phyloP scores from a whole-genome alignment of 352 stramenopile genomes.

The Phytophthora palmivora region DNA sequence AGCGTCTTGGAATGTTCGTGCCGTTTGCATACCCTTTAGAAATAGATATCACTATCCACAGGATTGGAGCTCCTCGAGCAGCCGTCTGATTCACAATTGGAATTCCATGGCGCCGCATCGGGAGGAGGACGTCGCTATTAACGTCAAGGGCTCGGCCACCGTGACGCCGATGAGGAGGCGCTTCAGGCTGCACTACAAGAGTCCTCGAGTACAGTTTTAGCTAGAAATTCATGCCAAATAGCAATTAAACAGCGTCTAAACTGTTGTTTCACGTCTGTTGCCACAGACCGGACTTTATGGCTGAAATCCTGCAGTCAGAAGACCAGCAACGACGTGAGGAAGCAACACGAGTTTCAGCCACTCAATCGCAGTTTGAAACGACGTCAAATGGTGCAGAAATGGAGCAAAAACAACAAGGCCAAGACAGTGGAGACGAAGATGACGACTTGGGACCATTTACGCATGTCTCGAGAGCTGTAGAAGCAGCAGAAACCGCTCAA shows the following conservation, averaged over 20 bases:
- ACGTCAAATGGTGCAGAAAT: constrained; percentile 12
- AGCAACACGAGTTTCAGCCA: not conserved
- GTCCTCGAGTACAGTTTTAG: constrained; percentile 55
- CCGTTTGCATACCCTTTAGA: not conserved
- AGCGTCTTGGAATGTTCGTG: constrained; percentile 31
- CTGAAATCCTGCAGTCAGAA: constrained; percentile 76
- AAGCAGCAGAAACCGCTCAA: not conserved
- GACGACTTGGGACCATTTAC: constrained; percentile 8
- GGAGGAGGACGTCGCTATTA: constrained; percentile 10
- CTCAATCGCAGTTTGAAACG: constrained; percentile 1
- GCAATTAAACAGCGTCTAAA: constrained; percentile 14
- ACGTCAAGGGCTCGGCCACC: constrained; percentile 39
- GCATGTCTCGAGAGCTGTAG: not conserved
- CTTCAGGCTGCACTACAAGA: constrained; percentile 70
- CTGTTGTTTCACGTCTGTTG: not conserved
- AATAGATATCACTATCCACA: constrained; percentile 5
- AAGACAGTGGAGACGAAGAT: constrained; percentile 30
- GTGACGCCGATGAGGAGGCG: constrained; percentile 75
- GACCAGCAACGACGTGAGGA: constrained; percentile 24
- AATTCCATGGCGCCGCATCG: constrained; percentile 31
- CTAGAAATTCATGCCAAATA: constrained; percentile 7
- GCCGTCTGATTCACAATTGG: constrained; percentile 15
- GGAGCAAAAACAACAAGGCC: constrained; percentile 25
- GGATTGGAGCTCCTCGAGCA: constrained; percentile 3
- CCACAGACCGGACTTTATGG: constrained; percentile 68